Evolutionary conservation across 305 asterid species (phyloP).

Genomic region (Ruellia speciosa): DNA sequence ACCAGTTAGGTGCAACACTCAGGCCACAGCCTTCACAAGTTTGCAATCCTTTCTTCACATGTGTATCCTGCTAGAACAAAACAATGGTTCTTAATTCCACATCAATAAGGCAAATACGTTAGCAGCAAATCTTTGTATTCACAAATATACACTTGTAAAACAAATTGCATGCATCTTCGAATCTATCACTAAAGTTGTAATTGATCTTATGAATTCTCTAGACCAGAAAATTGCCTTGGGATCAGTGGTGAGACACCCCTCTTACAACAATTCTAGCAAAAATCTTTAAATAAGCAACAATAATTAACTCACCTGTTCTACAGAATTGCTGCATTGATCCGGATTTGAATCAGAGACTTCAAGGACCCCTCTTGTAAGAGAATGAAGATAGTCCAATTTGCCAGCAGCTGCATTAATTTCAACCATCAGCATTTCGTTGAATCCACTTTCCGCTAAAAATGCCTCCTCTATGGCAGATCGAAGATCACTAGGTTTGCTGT

Average conservation of each 20-base stretch:
- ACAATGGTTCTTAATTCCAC: not conserved
- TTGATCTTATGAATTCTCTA: too few species aligned
- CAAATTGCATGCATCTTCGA: too few species aligned
- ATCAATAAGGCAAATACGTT: not conserved
- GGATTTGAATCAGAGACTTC: constrained; percentile 57
- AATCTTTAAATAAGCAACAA: constrained; percentile 7
- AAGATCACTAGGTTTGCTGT: constrained; percentile 64
- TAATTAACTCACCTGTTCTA: constrained; percentile 41
- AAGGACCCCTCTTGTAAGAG: constrained; percentile 59
- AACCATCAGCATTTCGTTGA: constrained; percentile 80
- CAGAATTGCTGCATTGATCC: constrained; percentile 49
- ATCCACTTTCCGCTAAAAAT: constrained; percentile 73
- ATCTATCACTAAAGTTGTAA: too few species aligned
- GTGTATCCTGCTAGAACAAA: constrained; percentile 33
- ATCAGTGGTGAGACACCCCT: too few species aligned
- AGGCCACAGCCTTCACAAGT: constrained; percentile 84
- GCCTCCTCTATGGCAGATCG: constrained; percentile 96
- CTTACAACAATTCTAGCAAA: not conserved
- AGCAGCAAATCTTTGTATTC: not conserved
- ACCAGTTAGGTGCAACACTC: constrained; percentile 41
- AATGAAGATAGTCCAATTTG: constrained; percentile 57
- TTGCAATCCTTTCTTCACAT: constrained; percentile 40
- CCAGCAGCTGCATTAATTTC: constrained; percentile 92
- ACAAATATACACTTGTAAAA: too few species aligned
- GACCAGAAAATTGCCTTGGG: too few species aligned